These are phyloP conservation scores for Pythium volutum DNA, from an alignment of 352 stramenopile genomes.

Conservation along the genomic window DNA sequence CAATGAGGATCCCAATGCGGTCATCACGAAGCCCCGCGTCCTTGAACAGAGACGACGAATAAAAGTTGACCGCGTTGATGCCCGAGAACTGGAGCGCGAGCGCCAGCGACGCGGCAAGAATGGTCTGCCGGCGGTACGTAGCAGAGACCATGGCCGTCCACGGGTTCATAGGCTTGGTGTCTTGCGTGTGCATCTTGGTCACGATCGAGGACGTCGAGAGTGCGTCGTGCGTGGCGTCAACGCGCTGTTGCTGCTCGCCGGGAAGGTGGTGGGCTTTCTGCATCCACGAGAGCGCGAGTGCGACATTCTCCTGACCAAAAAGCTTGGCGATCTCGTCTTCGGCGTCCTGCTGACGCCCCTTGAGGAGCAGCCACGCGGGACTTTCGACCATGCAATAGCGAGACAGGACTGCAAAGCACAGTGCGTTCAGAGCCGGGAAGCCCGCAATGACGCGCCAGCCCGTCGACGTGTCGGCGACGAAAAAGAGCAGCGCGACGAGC, in stretches of 20 bases:
- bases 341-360: conserved; percentile 23
- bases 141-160: conserved; percentile 18
- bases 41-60: conserved; percentile 61
- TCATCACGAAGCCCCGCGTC: conserved; percentile 49
- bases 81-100: conserved; percentile 50
- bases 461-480: conserved; percentile 40
- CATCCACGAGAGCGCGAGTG: conserved; percentile 24
- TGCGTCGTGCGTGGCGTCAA: not conserved
- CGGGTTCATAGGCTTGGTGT: conserved; percentile 6
- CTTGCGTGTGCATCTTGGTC: not conserved
- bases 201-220: not conserved
- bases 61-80: conserved; percentile 71
- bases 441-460: conserved; percentile 56
- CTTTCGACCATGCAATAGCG: conserved; percentile 27
- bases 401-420: conserved; percentile 39
- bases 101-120: conserved; percentile 45
- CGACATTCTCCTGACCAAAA: conserved; percentile 24
- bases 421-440: conserved; percentile 45
- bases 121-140: conserved; percentile 31
- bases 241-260: too few species aligned
- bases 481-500: conserved; percentile 46
- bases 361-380: conserved; percentile 34
- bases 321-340: conserved; percentile 19
- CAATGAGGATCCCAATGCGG: conserved; percentile 47
- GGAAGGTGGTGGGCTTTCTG: not conserved